Base-by-base conservation (phyloP, 106 monocot genomes). In the Triglochin maritima region DNA sequence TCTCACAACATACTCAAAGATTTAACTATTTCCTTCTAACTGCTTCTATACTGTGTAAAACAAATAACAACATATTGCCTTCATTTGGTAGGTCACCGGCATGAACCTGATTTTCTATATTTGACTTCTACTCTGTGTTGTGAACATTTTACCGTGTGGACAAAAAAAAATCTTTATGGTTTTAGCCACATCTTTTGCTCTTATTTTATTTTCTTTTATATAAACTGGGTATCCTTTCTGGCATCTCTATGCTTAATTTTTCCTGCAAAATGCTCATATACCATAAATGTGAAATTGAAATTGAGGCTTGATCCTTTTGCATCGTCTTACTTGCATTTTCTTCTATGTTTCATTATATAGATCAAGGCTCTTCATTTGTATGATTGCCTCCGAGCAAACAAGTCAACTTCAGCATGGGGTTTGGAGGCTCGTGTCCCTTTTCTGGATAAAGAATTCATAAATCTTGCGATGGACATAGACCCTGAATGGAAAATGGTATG, bases 401-500 rank as follows among this genome's bases (percentile, higher is more conserved):
- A 80, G 47, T 64, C 80, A 59, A 80, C 80, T 45, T 70, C 80
- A 55, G 75, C 80, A 16, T 80, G 80, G 80, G 80, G 80, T 12
- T 49, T 80, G 14, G 80, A 80, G 46, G 80, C 74, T 67, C 80
- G 80, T 47, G 80, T 80, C 17, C 80, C 80, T 12, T 80, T 80
- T 45, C 53, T 80, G 59, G 80, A 80, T 57, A 80, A 80, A 66
- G 17, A 45, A 49, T 80, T 80, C 55, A 67, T 80, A 29, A 52
- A 76, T 49, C 48, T 80, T 60, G 70, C 80, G 4, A 80, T 80
- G 80, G 65, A 75, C 50, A 80, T 81, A 60, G 81, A 81, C 60
- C 81, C 81, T 50, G 77, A 81, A 60, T 81, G 81, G 73, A 81
- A 81, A 60, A 77, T 77, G 81, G 81, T 81, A 65, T 54, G 57